Evolutionary conservation across 352 stramenopile species (phyloP).

Genomic region (Pythium sp.): DNA sequence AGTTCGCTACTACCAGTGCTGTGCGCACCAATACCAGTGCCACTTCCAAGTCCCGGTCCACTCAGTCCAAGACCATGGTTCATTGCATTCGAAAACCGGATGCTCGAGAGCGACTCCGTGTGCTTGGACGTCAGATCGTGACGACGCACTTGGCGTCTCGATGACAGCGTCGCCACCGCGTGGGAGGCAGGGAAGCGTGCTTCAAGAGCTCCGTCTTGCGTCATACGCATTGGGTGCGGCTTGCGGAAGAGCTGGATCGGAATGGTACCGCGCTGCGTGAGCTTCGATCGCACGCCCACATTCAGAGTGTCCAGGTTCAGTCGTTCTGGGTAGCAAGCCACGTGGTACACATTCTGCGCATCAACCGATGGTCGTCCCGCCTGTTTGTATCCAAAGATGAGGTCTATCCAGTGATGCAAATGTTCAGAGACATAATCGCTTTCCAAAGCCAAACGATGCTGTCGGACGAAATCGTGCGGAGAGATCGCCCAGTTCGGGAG

Average conservation of each 20-base stretch:
- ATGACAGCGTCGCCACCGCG: slow-evolving; percentile 70
- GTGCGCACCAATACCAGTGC: slow-evolving; percentile 70
- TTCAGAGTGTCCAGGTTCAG: slow-evolving; percentile 69
- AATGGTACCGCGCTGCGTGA: slow-evolving; percentile 73
- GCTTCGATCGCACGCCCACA: slow-evolving; percentile 47
- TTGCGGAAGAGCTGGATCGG: slow-evolving; percentile 80
- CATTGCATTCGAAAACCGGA: slow-evolving; percentile 77
- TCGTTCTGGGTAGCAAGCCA: slow-evolving; percentile 73
- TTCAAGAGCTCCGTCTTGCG: slow-evolving; percentile 72
- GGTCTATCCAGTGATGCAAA: slow-evolving; percentile 98
- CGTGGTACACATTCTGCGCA: slow-evolving; percentile 92
- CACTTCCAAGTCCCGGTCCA: slow-evolving; percentile 55
- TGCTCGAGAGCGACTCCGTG: slow-evolving; percentile 54
- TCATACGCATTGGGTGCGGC: slow-evolving; percentile 66
- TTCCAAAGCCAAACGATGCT: slow-evolving; percentile 96
- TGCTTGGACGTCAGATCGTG: slow-evolving; percentile 79
- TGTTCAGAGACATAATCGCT: slow-evolving; percentile 97
- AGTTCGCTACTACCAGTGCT: slow-evolving; percentile 55
- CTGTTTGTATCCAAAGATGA: slow-evolving; percentile 99
- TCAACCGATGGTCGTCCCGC: slow-evolving; percentile 82
- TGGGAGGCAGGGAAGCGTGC: slow-evolving; percentile 71
- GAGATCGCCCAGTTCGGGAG: slow-evolving; percentile 97
- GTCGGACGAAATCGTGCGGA: slow-evolving; percentile 94
- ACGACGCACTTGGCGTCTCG: slow-evolving; percentile 73
- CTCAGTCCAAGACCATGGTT: slow-evolving; percentile 58